Base-by-base conservation (phyloP, 257 asterid species). In the Voacanga thouarsii region DNA sequence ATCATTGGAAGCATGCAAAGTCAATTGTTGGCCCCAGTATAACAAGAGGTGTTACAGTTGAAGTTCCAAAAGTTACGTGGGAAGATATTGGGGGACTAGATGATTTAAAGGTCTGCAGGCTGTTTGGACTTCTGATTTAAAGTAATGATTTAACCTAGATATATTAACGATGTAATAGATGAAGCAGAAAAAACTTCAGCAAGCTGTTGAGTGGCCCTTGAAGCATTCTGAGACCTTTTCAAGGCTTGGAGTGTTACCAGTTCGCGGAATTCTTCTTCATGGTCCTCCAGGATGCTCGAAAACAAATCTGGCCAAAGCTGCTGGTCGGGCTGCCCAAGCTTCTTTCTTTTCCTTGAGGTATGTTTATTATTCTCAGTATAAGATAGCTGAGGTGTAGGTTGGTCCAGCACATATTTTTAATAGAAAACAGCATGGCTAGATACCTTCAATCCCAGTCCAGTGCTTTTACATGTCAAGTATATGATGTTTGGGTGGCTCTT, bases 241-340 rank as follows among this genome's bases (percentile, higher is more conserved):
- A 50, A 87, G 97, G 87, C 89, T 95, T 44, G 96, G 98, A 28
- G 90, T 91, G 61, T 85, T 94, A 66, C 97, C 98, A 66, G 71
- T 90, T 49, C 94, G 92, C 49, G 99, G 99, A 49, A 88, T 95
- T 80, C 99, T 93, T 74, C 96, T 95, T 77, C 98, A 95, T 70
- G 98, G 99, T 39, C 99, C 98, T 57, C 99, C 99, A 61, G 99
- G 99, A 37, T 95, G 99, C 92, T 95, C 98, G 15, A 95, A 95
- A 89, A 95, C 99, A 65, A 95, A 98, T 80, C 96, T 95, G 12
- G 99, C 96, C 16, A 95, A 89, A 86, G 98, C 99, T 81, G 96
- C 98, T 78, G 97, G 97, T 73, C 91, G 88, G 88, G 98, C 96
- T 76, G 92, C 99, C 73, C 92, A 92, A 83, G 98, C 99, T 83